phyloP scores from a whole-genome alignment of 2,329 filamentous ascomycete genomes.

The Nannizzia gypsea region DNA sequence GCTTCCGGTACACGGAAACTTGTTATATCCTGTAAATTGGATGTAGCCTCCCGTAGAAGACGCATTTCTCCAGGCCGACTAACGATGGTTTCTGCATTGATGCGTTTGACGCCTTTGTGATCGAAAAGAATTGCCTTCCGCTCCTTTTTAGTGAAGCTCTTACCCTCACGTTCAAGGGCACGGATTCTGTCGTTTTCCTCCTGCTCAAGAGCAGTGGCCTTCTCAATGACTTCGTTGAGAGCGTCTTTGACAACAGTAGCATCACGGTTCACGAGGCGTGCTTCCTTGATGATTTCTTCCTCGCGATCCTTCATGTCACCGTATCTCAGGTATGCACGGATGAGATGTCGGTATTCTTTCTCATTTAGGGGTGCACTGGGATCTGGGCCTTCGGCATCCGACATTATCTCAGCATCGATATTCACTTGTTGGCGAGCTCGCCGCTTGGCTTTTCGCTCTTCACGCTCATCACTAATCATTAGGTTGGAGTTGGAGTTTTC shows the following conservation, averaged over 20 bases:
- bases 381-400: slow-evolving; percentile 54
- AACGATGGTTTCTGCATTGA: slow-evolving; percentile 90
- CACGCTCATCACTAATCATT: slow-evolving; percentile 37
- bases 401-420: slow-evolving; percentile 58
- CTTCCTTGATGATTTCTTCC: slow-evolving; percentile 77
- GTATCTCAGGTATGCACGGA: slow-evolving; percentile 80
- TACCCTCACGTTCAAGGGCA: slow-evolving; percentile 59
- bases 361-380: slow-evolving; percentile 82
- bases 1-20: slow-evolving; percentile 83
- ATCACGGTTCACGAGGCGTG: slow-evolving; percentile 72
- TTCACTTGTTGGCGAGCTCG: slow-evolving; percentile 53
- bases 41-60: slow-evolving; percentile 64
- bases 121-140: slow-evolving; percentile 95
- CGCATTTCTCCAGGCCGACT: slow-evolving; percentile 83
- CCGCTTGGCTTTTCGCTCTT: slow-evolving; percentile 59
- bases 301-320: slow-evolving; percentile 80
- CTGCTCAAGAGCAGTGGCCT: slow-evolving; percentile 55
- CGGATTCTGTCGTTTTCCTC: slow-evolving; percentile 57
- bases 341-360: slow-evolving; percentile 84
- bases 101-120: slow-evolving; percentile 81
- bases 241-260: slow-evolving; percentile 64
- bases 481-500: neutral
- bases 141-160: slow-evolving; percentile 86
- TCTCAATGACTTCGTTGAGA: slow-evolving; percentile 66
- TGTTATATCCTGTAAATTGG: slow-evolving; percentile 52